Evolutionary conservation across 257 asterid genomes (phyloP).

Genomic region (Capsicum baccatum): DNA sequence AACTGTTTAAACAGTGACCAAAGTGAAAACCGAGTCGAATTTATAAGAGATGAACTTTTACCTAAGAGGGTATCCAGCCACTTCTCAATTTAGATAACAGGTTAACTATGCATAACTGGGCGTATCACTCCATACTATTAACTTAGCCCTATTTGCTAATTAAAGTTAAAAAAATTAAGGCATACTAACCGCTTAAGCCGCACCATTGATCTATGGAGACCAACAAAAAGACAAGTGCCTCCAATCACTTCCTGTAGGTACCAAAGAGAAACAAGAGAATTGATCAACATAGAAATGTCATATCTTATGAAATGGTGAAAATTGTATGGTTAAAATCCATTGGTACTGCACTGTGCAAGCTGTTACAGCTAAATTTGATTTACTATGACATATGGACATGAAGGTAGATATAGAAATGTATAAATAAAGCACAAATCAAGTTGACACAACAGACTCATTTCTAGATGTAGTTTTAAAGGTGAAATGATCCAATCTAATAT

Average conservation of each 20-base stretch:
- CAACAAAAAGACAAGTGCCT: conserved; percentile 75
- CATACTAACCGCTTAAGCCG: conserved; percentile 70
- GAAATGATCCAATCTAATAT: conserved; percentile 15
- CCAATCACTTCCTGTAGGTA: conserved; percentile 82
- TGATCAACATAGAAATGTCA: conserved; percentile 9
- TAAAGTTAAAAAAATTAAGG: conserved; percentile 30
- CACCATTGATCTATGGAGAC: conserved; percentile 91
- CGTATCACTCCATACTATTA: neutral
- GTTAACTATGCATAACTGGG: neutral
- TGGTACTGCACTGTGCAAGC: conserved; percentile 7
- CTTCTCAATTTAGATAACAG: conserved; percentile 17
- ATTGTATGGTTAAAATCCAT: neutral
- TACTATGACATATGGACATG: neutral
- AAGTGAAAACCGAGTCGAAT: neutral
- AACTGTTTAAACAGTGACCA: neutral
- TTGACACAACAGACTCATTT: neutral
- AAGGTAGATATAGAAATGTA: neutral
- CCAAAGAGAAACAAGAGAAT: conserved; percentile 25
- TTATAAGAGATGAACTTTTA: neutral
- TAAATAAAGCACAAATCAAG: neutral
- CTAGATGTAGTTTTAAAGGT: conserved; percentile 25
- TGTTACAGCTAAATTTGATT: neutral
- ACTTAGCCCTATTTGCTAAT: neutral
- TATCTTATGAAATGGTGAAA: neutral
- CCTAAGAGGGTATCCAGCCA: neutral